A percentile compares a stretch with the other conserved stretches of the same genome.
Evolutionary conservation across 1,284 basidiomycete genomes (phyloP).

Genomic region (Cystobasidium sp.): DNA sequence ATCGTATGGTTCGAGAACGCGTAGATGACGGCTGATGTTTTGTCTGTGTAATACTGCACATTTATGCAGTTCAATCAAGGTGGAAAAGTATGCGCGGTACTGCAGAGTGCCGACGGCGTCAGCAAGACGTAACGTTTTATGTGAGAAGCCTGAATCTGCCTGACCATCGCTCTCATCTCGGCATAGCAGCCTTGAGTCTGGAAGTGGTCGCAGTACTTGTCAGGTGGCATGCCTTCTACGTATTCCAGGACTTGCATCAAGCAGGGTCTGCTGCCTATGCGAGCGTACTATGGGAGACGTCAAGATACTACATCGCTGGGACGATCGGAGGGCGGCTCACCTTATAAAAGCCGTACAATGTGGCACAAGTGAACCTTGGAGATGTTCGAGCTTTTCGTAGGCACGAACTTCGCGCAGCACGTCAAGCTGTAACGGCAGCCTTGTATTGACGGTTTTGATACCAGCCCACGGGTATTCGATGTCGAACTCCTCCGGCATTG

Average conservation of each 20-base stretch:
- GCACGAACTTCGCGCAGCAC: neutral
- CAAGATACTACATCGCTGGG: too few species aligned
- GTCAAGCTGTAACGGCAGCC: neutral
- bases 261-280: neutral
- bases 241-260: neutral
- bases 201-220: neutral
- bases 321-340: too few species aligned
- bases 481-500: too few species aligned
- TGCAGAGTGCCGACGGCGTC: too few species aligned
- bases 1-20: neutral
- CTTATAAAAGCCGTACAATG: slow-evolving; percentile 17
- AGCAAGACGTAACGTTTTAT: too few species aligned
- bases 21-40: neutral
- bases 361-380: slow-evolving; percentile 22
- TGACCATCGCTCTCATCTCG: neutral
- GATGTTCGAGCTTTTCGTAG: neutral
- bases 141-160: too few species aligned
- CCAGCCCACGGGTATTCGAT: too few species aligned
- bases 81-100: neutral
- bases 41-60: neutral
- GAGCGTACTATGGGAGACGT: neutral
- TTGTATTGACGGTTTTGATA: too few species aligned
- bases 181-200: neutral
- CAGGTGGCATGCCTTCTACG: neutral
- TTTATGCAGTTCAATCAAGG: slow-evolving; percentile 4